A percentile compares a stretch with the other conserved stretches of the same genome.
These are phyloP conservation scores for Colletotrichum liriopes DNA, from an alignment of 2,329 filamentous ascomycete genomes.

Conservation along the genomic window DNA sequence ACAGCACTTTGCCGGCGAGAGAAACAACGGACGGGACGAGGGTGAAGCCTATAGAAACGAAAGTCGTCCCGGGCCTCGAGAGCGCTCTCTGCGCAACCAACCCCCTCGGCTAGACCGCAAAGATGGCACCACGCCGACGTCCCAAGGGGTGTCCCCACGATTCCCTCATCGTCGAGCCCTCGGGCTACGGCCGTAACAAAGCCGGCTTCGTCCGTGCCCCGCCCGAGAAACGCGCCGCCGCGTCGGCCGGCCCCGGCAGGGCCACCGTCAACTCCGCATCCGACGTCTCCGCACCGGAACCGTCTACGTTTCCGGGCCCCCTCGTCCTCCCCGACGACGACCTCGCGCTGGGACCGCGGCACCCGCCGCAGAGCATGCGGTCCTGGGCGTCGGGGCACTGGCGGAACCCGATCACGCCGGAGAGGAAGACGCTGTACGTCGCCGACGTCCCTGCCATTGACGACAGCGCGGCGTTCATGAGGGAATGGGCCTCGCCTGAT, in stretches of 20 bases:
- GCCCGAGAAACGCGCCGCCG: constrained; percentile 50
- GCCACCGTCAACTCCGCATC: constrained; percentile 31
- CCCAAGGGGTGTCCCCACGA: constrained; percentile 26
- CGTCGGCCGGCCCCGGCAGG: constrained; percentile 49
- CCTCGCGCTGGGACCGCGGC: constrained; percentile 67
- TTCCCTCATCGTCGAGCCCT: constrained; percentile 24
- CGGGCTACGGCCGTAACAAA: constrained; percentile 4
- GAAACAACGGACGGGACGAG: not conserved
- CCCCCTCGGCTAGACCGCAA: not conserved
- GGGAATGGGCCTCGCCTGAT: constrained; percentile 58
- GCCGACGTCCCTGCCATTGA: constrained; percentile 60
- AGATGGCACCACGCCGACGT: constrained; percentile 21
- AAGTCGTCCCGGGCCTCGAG: too few relatives aligned
- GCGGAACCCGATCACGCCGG: constrained; percentile 65
- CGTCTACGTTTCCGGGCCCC: constrained; percentile 68
- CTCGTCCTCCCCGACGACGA: constrained; percentile 74
- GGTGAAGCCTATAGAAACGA: not conserved
- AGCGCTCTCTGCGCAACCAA: not conserved
- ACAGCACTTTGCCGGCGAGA: not conserved
- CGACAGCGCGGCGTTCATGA: constrained; percentile 55
- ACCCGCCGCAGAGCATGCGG: constrained; percentile 66
- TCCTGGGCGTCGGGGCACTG: constrained; percentile 63
- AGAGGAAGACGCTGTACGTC: constrained; percentile 69
- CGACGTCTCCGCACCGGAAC: constrained; percentile 43
- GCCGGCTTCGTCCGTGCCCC: constrained; percentile 50